A percentile compares a stretch with the other conserved stretches of the same genome.
Conservation (phyloP, 345 rosid genomes). For the Anacardium occidentale region DNA sequence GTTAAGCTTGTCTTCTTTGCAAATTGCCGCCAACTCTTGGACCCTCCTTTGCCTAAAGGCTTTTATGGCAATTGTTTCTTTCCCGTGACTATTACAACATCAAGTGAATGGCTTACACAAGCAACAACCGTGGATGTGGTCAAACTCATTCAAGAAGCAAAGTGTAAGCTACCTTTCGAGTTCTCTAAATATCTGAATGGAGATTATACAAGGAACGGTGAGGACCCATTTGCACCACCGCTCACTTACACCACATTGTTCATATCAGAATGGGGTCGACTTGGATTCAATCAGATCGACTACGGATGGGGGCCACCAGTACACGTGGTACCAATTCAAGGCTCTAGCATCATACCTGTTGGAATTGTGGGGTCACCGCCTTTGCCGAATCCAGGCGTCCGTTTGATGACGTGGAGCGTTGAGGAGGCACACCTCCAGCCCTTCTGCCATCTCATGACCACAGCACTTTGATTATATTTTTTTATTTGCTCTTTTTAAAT, state of each 20-base stretch:
- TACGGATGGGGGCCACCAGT: constrained; percentile 59
- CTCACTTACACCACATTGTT: constrained; percentile 51
- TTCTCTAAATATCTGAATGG: constrained; percentile 42
- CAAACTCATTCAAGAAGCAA: constrained; percentile 47
- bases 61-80: constrained; percentile 78
- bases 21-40: constrained; percentile 45
- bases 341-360: constrained; percentile 50
- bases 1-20: constrained; percentile 64
- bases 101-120: constrained; percentile 28
- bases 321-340: constrained; percentile 56
- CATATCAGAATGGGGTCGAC: constrained; percentile 58
- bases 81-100: constrained; percentile 48
- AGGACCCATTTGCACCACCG: constrained; percentile 61
- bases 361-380: constrained; percentile 61
- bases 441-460: constrained; percentile 38
- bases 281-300: constrained; percentile 64
- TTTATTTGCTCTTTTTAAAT: too few species aligned
- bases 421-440: constrained; percentile 40
- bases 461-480: constrained; percentile 15
- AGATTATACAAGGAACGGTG: constrained; percentile 20
- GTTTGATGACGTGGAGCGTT: constrained; percentile 78
- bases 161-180: constrained; percentile 40
- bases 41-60: constrained; percentile 57
- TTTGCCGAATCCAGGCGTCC: constrained; percentile 46
- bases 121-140: constrained; percentile 40